phyloP scores from a whole-genome alignment of 2,329 filamentous ascomycete genomes.

The Endoconidiophora polonica region DNA sequence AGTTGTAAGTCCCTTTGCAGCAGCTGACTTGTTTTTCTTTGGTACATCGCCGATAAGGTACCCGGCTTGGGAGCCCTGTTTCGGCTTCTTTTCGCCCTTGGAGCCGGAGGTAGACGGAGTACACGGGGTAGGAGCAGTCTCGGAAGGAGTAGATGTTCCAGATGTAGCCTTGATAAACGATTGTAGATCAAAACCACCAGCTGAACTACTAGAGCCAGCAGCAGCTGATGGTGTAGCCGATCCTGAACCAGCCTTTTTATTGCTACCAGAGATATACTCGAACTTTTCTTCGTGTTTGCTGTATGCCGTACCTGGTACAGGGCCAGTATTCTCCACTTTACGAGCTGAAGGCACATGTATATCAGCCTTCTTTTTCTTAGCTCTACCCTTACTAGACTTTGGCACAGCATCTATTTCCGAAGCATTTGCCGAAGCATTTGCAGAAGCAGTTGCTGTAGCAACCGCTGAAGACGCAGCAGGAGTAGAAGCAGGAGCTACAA shows the following conservation, averaged over 20 bases:
- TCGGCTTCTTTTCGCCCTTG: slow-evolving; percentile 34
- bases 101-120: slow-evolving; percentile 20
- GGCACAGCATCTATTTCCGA: slow-evolving; percentile 27
- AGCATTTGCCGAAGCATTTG: slow-evolving; percentile 13
- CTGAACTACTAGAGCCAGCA: background rate
- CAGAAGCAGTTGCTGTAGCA: background rate
- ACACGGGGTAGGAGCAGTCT: slow-evolving; percentile 15
- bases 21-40: slow-evolving; percentile 24
- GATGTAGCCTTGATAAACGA: slow-evolving; percentile 6
- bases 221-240: background rate
- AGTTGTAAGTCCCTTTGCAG: slow-evolving; percentile 33
- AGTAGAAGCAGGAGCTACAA: too few species aligned
- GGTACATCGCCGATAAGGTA: slow-evolving; percentile 63
- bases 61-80: slow-evolving; percentile 53
- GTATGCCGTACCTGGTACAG: slow-evolving; percentile 50
- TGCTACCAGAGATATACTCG: slow-evolving; percentile 49
- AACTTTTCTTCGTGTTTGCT: slow-evolving; percentile 53
- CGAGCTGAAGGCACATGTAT: slow-evolving; percentile 49
- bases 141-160: background rate
- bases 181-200: background rate
- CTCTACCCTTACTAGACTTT: slow-evolving; percentile 26
- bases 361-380: slow-evolving; percentile 42
- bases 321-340: slow-evolving; percentile 45
- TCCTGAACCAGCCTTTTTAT: slow-evolving; percentile 4
- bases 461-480: too few species aligned